Conservation (phyloP, 768 basidiomycete species). For the Tulasnella sp. region DNA sequence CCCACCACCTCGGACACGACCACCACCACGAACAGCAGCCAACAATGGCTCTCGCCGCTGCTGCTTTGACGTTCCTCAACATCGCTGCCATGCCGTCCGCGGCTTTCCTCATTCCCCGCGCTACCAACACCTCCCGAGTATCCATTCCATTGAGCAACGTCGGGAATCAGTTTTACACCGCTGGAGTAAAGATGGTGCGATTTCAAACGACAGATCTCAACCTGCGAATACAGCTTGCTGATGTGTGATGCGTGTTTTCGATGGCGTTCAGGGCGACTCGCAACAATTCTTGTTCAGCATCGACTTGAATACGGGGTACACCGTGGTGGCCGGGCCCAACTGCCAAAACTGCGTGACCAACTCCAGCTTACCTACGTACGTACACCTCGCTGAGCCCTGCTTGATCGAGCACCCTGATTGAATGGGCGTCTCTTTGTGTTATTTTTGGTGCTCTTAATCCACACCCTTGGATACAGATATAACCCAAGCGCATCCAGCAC, state of each 20-base stretch:
- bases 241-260: too few relatives aligned
- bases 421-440: neutral
- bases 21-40: neutral
- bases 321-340: neutral
- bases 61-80: neutral
- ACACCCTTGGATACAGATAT: neutral
- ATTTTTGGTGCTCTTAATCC: neutral
- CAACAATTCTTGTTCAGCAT: neutral
- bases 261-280: constrained; percentile 8
- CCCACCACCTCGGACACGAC: neutral
- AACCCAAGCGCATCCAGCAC: neutral
- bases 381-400: neutral
- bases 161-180: constrained; percentile 9
- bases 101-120: constrained; percentile 17
- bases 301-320: constrained; percentile 5
- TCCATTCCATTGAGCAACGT: neutral
- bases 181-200: constrained; percentile 16
- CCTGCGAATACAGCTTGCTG: too few relatives aligned
- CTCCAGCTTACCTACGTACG: neutral
- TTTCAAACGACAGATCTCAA: neutral
- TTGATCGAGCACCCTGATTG: neutral
- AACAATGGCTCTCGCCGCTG: neutral
- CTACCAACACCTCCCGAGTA: constrained; percentile 20
- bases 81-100: constrained; percentile 14
- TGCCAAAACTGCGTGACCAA: constrained; percentile 3